Evolutionary conservation across 2,329 filamentous ascomycete species (phyloP), one percentile per base, ranked within the genome.

Genomic region (Aquanectria penicillioides): DNA sequence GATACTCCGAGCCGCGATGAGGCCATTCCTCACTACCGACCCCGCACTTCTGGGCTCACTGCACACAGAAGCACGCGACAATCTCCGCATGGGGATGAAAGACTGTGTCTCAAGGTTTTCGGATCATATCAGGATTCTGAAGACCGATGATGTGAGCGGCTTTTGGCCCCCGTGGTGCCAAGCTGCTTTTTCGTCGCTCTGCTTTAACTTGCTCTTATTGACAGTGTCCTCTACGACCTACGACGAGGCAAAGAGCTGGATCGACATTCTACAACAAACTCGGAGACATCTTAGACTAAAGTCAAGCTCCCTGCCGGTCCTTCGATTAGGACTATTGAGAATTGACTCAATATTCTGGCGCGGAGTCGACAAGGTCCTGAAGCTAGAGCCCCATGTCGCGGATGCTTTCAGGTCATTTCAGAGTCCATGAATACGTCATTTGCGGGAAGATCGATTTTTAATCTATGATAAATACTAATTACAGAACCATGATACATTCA

Each of bases 341-440:
- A 62, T 68, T 11, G 65, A 68, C 37, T 59, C 65, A 2, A 48
- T 68, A 10, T 68, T 68, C 46, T 68, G 64, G 65, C 62, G 64
- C 2, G 64, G 65, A 1, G 49, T 68, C 11, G 38, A 57, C 10
- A 61, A 61, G 5, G 64, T 68, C 3, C 28, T 68, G 12, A 47
- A 59, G 6, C 46, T 68, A n/a, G 37, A 64, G 9, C 40, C 50
- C 6, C 65, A 68, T 29, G 62, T 66, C n/a, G 26, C n/a, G 10
- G 50, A 44, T 37, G 57, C 57, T 7, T 52, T 60, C n/a, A 15
- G 20, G n/a, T 13, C 23, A n/a, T 17, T 40, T 5, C 31, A 46
- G 4, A 23, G 22, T 6, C 8, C 13, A 11, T 50, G 13, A 44
- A 37, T 22, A 8, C 6, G 11, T 13, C 9, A n/a, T 13, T 41